Evolutionary conservation across 805 yeast species (phyloP).

Genomic region (Hanseniaspora guilliermondii): DNA sequence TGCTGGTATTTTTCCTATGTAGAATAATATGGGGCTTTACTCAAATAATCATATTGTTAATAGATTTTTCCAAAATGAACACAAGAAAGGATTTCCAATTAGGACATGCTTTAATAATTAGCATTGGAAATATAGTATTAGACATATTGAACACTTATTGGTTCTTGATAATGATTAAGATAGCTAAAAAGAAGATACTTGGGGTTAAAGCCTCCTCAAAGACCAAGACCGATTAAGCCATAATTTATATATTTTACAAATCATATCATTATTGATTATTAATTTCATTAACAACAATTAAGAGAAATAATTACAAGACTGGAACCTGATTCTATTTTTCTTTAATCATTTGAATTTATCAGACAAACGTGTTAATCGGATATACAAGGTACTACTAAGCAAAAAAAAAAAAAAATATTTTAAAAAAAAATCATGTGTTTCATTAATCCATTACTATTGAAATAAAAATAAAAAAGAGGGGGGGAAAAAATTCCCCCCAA

Average conservation of each 20-base stretch:
- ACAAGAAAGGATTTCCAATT: conserved; percentile 34
- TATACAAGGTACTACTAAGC: too few relatives aligned
- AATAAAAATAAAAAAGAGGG: too few relatives aligned
- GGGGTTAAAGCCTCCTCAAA: background rate
- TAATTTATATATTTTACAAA: too few relatives aligned
- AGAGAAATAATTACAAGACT: background rate
- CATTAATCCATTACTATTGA: too few relatives aligned
- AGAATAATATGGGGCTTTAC: conserved; percentile 75
- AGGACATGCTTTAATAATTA: conserved; percentile 28
- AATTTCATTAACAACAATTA: too few relatives aligned
- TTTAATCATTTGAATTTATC: too few relatives aligned
- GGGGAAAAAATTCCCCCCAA: too few relatives aligned
- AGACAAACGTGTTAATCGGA: background rate
- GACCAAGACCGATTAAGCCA: background rate
- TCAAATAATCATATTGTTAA: conserved; percentile 40
- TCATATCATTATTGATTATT: too few relatives aligned
- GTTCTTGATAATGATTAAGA: conserved; percentile 65
- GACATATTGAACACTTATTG: conserved; percentile 59
- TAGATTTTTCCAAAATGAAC: conserved; percentile 35
- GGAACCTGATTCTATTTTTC: background rate
- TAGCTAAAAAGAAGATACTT: conserved; percentile 34
- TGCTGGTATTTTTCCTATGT: conserved; percentile 54
- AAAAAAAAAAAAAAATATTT: too few relatives aligned
- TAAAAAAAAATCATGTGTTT: too few relatives aligned
- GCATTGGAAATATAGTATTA: conserved; percentile 44